phyloP scores from a whole-genome alignment of 805 yeast genomes.

The Pichia nanzhaoensis region DNA sequence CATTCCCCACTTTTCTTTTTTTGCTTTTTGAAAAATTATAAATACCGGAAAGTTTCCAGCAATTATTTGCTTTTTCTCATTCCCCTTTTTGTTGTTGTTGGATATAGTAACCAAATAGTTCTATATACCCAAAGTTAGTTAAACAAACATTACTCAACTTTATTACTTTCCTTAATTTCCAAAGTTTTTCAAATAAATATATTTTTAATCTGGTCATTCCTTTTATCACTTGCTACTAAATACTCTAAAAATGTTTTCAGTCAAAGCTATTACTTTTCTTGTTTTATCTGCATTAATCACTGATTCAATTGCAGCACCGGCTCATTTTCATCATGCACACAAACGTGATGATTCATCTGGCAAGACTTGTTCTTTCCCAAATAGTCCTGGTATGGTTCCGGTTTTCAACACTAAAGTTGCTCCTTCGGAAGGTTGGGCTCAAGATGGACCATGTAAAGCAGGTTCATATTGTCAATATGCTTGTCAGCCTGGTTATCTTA shows the following conservation, averaged over 20 bases:
- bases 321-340: constrained; percentile 13
- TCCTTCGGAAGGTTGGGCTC: constrained; percentile 81
- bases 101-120: too few species aligned
- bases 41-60: too few species aligned
- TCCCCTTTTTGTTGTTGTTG: too few species aligned
- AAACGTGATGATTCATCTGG: constrained; percentile 3
- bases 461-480: constrained; percentile 91
- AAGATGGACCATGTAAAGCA: constrained; percentile 62
- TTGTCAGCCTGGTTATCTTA: constrained; percentile 79
- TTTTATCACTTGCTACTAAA: not conserved
- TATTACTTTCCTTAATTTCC: too few species aligned
- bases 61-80: too few species aligned
- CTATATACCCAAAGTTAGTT: too few species aligned
- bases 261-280: constrained; percentile 4
- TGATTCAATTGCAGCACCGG: constrained; percentile 3
- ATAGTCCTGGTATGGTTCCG: constrained; percentile 58
- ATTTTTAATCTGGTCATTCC: constrained; percentile 2
- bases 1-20: too few species aligned
- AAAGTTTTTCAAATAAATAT: not conserved
- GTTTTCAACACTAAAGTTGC: constrained; percentile 44
- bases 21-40: not conserved
- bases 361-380: constrained; percentile 56
- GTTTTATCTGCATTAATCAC: constrained; percentile 1
- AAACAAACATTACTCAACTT: not conserved
- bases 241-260: constrained; percentile 9